Conservation (phyloP, 805 yeast species). For the Kuraishia piskuri region DNA sequence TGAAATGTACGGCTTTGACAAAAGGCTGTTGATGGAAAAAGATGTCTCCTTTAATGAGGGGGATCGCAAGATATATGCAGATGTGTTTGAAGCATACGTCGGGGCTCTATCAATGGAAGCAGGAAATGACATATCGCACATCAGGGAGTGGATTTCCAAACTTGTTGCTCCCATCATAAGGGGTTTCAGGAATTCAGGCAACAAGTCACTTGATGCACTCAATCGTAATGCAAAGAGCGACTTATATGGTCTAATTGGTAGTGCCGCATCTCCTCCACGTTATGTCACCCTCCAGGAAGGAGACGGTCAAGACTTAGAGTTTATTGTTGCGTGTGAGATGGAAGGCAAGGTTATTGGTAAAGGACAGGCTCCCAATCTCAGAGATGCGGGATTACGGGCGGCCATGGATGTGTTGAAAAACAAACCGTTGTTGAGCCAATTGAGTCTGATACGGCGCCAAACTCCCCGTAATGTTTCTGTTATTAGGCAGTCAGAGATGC, state of each 20-base stretch:
- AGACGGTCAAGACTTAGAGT: conserved; percentile 32
- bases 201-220: conserved; percentile 24
- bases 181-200: conserved; percentile 23
- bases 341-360: conserved; percentile 2
- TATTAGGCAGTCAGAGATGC: neutral
- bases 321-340: conserved; percentile 49
- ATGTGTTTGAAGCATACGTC: conserved; percentile 87
- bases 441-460: neutral
- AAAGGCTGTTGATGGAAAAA: conserved; percentile 40
- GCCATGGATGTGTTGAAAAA: conserved; percentile 33
- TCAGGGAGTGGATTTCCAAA: conserved; percentile 48
- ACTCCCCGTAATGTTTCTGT: neutral
- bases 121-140: conserved; percentile 33
- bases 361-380: conserved; percentile 1
- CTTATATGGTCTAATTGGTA: conserved; percentile 72
- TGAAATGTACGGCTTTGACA: conserved; percentile 54
- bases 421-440: conserved; percentile 42
- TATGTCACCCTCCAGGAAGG: conserved; percentile 42
- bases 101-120: conserved; percentile 73
- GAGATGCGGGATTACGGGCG: conserved; percentile 4
- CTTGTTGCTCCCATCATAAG: conserved; percentile 39
- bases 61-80: conserved; percentile 70
- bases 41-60: conserved; percentile 38
- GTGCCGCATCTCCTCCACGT: conserved; percentile 54
- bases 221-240: conserved; percentile 68